Evolutionary conservation across 371 early-diverging fungal genomes (phyloP), one percentile per base, ranked within the genome.

Genomic region (Actinomortierella ambigua): DNA sequence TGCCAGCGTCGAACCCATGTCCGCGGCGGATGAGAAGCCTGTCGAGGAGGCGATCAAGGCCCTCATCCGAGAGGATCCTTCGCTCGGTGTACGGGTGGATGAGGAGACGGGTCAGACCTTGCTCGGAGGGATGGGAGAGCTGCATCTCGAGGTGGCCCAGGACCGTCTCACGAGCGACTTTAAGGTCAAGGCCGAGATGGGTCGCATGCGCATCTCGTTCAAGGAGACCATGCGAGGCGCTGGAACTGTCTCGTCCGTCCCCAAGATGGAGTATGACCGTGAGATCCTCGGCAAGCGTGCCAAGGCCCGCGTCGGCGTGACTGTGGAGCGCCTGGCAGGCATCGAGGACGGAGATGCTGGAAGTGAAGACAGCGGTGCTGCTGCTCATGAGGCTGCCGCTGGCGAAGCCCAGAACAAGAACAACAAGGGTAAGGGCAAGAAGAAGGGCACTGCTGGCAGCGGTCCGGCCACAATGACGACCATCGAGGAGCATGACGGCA

Each of bases 41-140:
- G 79, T 98, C 14, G 84, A 82, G 14, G 84, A 87, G n/a, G 93
- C 95, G 1, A 79, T 98, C 20, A 81, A 82, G 8, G 84, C 85
- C 6, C 66, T 98, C 49, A 69, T 85, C 3, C 81, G 93, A 13
- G 98, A 98, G 77, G 98, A 98, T 62, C 98, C 98, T 6, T 93
- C 94, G 0, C 66, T 98, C 18, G 86, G 83, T 43, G 80, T 94
- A 7, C 75, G 85, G 51, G 78, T 78, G 8, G 93, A 97, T 63
- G 83, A 82, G 43, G 97, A 97, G 50, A 92, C 95, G 5, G 95
- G 96, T 0, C 98, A 98, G 65, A 89, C 87, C 5, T 68, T 97
- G 51, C 77, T 98, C n/a, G 85, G 90, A 56, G 98, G 98, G 2
- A 97, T 97, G 97, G 98, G 98, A 9, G 98, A 97, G 69, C 83